Evolutionary conservation across 257 asterid genomes (phyloP).

Genomic region (Forsythia viridissima): DNA sequence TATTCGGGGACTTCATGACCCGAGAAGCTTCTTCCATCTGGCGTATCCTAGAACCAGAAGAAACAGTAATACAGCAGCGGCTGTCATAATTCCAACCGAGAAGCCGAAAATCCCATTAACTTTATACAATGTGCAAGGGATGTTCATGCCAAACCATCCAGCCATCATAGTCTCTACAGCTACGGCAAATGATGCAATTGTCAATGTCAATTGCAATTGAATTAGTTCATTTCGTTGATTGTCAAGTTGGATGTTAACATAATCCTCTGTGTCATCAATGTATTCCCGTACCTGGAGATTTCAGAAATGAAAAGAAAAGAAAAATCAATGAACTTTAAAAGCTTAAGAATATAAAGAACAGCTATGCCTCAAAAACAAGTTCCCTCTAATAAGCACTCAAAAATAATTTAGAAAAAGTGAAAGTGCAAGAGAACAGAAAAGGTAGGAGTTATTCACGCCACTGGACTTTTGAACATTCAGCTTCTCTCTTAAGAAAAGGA

Average conservation of each 20-base stretch:
- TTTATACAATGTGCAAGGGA: conserved; percentile 50
- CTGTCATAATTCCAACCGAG: conserved; percentile 44
- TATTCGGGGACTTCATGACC: conserved; percentile 41
- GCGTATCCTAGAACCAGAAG: conserved; percentile 70
- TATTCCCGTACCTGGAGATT: conserved; percentile 80
- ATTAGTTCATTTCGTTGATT: conserved; percentile 88
- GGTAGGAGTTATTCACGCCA: background rate
- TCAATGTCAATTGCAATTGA: conserved; percentile 79
- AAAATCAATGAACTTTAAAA: conserved; percentile 5
- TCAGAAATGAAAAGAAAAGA: background rate
- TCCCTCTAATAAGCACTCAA: background rate
- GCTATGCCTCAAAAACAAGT: background rate
- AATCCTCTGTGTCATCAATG: conserved; percentile 90
- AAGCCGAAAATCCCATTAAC: conserved; percentile 38
- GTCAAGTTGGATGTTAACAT: conserved; percentile 90
- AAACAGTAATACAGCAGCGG: conserved; percentile 47
- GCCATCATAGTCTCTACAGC: conserved; percentile 62
- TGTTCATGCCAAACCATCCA: conserved; percentile 83
- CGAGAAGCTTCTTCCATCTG: conserved; percentile 88
- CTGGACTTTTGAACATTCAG: background rate
- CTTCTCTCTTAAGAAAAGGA: background rate
- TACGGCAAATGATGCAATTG: conserved; percentile 78
- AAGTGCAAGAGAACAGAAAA: background rate
- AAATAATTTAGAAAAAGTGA: background rate
- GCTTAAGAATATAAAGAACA: background rate